Evolutionary conservation across 2,329 filamentous ascomycete species (phyloP).

Genomic region (Aspergillus tubingensis): DNA sequence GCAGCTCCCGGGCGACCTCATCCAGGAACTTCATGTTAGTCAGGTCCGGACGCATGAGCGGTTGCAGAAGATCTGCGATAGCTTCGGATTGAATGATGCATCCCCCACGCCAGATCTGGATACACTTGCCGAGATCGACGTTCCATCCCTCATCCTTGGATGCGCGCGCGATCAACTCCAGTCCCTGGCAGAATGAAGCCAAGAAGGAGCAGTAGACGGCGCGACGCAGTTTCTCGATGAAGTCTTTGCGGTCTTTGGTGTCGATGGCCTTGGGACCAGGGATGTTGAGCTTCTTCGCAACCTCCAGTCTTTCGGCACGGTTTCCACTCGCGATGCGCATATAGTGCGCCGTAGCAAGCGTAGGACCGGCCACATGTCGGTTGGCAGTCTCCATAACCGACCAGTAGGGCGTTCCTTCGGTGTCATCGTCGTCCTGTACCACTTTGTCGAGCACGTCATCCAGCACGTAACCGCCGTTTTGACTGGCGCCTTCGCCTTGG

Average conservation of each 20-base stretch:
- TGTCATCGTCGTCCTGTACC: slow-evolving; percentile 67
- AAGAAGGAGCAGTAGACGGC: slow-evolving; percentile 66
- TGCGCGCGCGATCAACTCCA: slow-evolving; percentile 63
- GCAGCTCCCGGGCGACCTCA: slow-evolving; percentile 56
- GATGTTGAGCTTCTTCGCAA: slow-evolving; percentile 52
- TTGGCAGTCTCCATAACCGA: slow-evolving; percentile 62
- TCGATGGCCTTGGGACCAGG: slow-evolving; percentile 41
- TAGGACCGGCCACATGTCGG: slow-evolving; percentile 65
- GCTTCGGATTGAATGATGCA: slow-evolving; percentile 71
- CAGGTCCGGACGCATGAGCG: slow-evolving; percentile 28
- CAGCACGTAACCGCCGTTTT: slow-evolving; percentile 54
- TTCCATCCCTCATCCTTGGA: slow-evolving; percentile 62
- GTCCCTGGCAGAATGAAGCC: slow-evolving; percentile 64
- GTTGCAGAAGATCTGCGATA: slow-evolving; percentile 61
- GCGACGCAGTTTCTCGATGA: slow-evolving; percentile 60
- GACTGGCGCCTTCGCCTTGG: slow-evolving; percentile 34
- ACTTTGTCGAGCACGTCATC: slow-evolving; percentile 68
- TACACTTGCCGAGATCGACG: slow-evolving; percentile 42
- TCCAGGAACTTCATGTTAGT: slow-evolving; percentile 46
- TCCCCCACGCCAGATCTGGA: slow-evolving; percentile 66
- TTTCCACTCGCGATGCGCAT: slow-evolving; percentile 66
- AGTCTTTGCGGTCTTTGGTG: slow-evolving; percentile 42
- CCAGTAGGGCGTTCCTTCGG: slow-evolving; percentile 70
- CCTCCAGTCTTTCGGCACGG: slow-evolving; percentile 55
- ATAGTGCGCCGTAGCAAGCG: slow-evolving; percentile 63